Conservation (phyloP, 805 yeast species). For the Zygosaccharomyces rouxii region DNA sequence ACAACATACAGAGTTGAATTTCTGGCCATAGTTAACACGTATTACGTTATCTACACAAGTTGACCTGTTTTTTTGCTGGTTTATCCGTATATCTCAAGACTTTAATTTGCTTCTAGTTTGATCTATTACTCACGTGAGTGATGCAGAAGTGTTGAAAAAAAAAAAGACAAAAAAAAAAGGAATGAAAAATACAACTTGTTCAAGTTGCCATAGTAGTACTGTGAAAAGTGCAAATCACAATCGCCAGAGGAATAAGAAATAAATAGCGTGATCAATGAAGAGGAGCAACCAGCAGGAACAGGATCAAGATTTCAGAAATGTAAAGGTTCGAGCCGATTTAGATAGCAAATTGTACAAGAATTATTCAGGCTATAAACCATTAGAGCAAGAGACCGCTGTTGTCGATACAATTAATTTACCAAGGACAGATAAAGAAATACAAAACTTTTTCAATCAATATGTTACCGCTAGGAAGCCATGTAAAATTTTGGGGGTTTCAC, state of each 20-base stretch:
- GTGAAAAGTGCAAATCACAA: background rate
- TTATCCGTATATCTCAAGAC: background rate
- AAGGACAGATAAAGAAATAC: constrained; percentile 16
- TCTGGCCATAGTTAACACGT: background rate
- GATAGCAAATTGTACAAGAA: constrained; percentile 11
- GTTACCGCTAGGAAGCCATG: constrained; percentile 48
- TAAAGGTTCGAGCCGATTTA: background rate
- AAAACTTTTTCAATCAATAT: constrained; percentile 38
- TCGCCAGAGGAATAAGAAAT: background rate
- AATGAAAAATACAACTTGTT: background rate
- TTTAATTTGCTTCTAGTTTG: background rate
- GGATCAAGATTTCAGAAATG: background rate
- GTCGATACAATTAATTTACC: constrained; percentile 24
- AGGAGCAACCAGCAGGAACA: background rate
- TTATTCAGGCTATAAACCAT: constrained; percentile 22
- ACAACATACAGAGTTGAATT: background rate
- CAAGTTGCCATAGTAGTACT: background rate
- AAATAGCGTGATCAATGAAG: background rate
- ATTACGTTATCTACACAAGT: background rate
- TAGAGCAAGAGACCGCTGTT: constrained; percentile 3
- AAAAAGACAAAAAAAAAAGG: background rate
- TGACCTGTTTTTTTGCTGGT: background rate
- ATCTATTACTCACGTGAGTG: background rate
- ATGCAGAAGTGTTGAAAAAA: background rate
- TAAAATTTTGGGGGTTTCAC: constrained; percentile 40